Base-by-base conservation (phyloP, 768 basidiomycete species). In the Leccinum variicolor region DNA sequence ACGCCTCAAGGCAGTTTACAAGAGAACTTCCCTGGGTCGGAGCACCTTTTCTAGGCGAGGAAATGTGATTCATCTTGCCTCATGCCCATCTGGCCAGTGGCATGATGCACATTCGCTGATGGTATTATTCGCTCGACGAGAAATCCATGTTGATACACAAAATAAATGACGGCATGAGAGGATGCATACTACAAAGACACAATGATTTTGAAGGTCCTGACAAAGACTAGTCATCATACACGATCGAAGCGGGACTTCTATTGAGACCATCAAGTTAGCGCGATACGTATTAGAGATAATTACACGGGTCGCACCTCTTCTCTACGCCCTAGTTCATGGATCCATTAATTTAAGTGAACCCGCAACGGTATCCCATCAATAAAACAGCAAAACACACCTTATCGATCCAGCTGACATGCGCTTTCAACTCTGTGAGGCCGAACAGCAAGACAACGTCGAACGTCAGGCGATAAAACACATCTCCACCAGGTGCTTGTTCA, bases 391-490 rank as follows among this genome's bases (percentile, higher is more conserved):
- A 47, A 51, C 65, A 26, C 14, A 64, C 65, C 57, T 8, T 34
- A 5, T 80, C 73, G 8, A 60, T 63, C 80, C 80, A 81, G 2
- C 69, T 62, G 21, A 79, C 71, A 25, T 79, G 75, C 0, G 78
- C 81, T 58, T 78, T 76, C 31, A 81, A 58, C 52, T 81, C 80
- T 0, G 78, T 77, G 13, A 74, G 54, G 3, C 79, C 80, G 47
- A 79, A 76, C 9, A 71, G 66, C 15, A 81, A 52, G 14, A 79
- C 60, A 4, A 81, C 62, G 6, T 75, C 67, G 50, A 66, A 75
- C 0, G 62, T 19, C 25, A 69, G 48, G n/a, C 14, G 4, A 55
- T 69, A 69, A 33, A 55, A 66, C 3, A 41, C 26, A 25, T 15
- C 36, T 19, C 57, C 56, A 6, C 23, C 55, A 10, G 17, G 52